Conservation (phyloP, 2,329 filamentous ascomycete genomes). For the Fusarium keratoplasticum region DNA sequence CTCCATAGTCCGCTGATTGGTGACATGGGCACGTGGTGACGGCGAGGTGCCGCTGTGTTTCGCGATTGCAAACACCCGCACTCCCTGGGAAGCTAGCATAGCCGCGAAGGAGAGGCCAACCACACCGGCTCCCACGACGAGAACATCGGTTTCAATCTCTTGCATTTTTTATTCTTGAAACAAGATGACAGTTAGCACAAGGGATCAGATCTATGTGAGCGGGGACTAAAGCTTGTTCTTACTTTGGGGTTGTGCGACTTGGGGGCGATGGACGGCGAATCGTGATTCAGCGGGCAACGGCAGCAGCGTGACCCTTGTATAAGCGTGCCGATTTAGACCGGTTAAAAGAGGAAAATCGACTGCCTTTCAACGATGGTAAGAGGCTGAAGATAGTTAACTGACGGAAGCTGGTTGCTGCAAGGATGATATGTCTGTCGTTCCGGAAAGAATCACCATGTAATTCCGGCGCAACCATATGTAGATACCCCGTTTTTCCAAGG, state of each 20-base stretch:
- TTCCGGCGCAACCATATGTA: not conserved
- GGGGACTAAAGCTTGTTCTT: not conserved
- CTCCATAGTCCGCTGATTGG: slow-evolving; percentile 27
- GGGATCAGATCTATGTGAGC: not conserved
- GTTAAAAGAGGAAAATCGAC: not conserved
- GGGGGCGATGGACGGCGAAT: not conserved
- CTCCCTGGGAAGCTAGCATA: slow-evolving; percentile 1
- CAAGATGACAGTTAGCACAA: not conserved
- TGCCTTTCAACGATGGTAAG: not conserved
- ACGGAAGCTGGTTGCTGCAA: not conserved
- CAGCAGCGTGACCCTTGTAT: not conserved
- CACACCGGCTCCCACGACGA: slow-evolving; percentile 22
- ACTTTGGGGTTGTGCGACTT: not conserved
- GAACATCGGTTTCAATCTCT: slow-evolving; percentile 19
- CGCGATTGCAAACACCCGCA: slow-evolving; percentile 15
- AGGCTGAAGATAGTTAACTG: not conserved
- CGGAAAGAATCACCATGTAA: not conserved
- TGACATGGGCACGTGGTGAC: slow-evolving; percentile 23
- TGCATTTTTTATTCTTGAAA: not conserved
- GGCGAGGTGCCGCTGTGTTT: slow-evolving; percentile 24
- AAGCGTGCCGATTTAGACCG: not conserved
- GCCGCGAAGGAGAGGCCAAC: slow-evolving; percentile 14
- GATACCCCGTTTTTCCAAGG: not conserved
- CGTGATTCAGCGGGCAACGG: not conserved
- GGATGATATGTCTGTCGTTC: not conserved